A percentile compares a stretch with the other conserved stretches of the same genome.
Evolutionary conservation across 2,329 filamentous ascomycete species (phyloP).

Genomic region (Calonectria hawksworthii): DNA sequence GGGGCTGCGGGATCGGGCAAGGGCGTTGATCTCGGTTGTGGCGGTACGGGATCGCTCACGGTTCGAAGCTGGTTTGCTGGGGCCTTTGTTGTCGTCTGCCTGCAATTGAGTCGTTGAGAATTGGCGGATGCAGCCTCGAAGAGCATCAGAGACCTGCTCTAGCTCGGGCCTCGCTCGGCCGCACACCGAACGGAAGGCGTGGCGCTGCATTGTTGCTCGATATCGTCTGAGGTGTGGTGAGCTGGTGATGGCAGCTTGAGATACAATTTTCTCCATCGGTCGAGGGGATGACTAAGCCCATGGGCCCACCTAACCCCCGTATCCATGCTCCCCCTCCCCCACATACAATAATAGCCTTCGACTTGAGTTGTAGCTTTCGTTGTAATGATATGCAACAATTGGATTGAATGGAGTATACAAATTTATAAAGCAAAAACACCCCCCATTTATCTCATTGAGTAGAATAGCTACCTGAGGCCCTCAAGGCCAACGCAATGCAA

Average conservation of each 20-base stretch:
- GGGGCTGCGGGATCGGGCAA: slow-evolving; percentile 43
- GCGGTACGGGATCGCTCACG: slow-evolving; percentile 52
- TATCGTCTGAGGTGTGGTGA: slow-evolving; percentile 36
- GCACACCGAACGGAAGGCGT: slow-evolving; percentile 55
- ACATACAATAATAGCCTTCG: no score
- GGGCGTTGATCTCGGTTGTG: slow-evolving; percentile 50
- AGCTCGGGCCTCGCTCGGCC: slow-evolving; percentile 53
- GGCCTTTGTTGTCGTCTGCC: slow-evolving; percentile 45
- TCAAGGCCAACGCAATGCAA: slow-evolving; percentile 38
- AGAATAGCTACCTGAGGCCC: slow-evolving; percentile 38
- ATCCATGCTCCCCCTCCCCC: not conserved
- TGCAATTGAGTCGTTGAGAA: slow-evolving; percentile 57
- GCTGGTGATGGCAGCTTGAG: slow-evolving; percentile 22
- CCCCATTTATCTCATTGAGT: slow-evolving; percentile 35
- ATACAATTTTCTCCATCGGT: slow-evolving; percentile 41
- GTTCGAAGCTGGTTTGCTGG: slow-evolving; percentile 38
- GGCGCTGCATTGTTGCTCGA: slow-evolving; percentile 53
- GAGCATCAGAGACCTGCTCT: slow-evolving; percentile 47
- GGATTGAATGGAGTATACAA: not conserved
- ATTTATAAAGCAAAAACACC: slow-evolving; percentile 24
- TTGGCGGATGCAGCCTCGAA: slow-evolving; percentile 52
- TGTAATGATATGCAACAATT: not conserved
- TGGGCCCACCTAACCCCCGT: not conserved
- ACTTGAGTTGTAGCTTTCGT: not conserved
- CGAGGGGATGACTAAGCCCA: slow-evolving; percentile 41